Conservation (phyloP, 1,139 yeast species). For the Suzukiozyma palmioleophila region DNA sequence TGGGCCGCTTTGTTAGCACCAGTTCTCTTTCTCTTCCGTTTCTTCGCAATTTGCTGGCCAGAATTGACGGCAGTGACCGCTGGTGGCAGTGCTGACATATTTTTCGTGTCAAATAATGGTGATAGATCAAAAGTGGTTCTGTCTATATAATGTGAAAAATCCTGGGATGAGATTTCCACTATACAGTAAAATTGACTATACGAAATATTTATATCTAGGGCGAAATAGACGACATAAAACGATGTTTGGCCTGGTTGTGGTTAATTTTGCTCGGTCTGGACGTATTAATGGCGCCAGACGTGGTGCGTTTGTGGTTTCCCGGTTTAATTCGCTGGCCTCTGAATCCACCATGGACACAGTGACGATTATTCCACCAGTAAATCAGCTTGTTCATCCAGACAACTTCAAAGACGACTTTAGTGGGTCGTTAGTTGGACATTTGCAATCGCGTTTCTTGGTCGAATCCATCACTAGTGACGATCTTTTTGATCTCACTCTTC, state of each 20-base stretch:
- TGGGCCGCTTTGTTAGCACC: not conserved
- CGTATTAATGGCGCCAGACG: not conserved
- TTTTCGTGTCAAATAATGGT: too few species aligned
- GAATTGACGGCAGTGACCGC: not conserved
- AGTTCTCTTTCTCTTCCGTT: constrained; percentile 20
- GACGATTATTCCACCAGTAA: constrained; percentile 36
- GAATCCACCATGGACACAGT: constrained; percentile 20
- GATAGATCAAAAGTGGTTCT: constrained; percentile 8
- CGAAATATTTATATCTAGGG: constrained; percentile 34
- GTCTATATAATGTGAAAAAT: constrained; percentile 23
- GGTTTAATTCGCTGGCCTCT: constrained; percentile 7
- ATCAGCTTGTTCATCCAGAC: constrained; percentile 20
- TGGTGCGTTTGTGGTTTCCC: not conserved
- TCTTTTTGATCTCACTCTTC: constrained; percentile 34
- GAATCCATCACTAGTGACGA: constrained; percentile 48
- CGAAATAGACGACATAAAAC: constrained; percentile 30
- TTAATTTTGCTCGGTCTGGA: not conserved
- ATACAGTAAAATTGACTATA: constrained; percentile 63
- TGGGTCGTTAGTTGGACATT: constrained; percentile 40
- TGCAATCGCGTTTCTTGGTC: constrained; percentile 43
- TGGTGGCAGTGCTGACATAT: not conserved
- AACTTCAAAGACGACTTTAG: constrained; percentile 27
- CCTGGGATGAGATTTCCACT: constrained; percentile 72
- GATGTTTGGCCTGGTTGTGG: constrained; percentile 8
- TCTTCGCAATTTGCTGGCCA: constrained; percentile 9